Percentiles rank a stretch among this genome's conserved stretches.
phyloP scores from a whole-genome alignment of 768 basidiomycete genomes.

The Tulasnella sp. region DNA sequence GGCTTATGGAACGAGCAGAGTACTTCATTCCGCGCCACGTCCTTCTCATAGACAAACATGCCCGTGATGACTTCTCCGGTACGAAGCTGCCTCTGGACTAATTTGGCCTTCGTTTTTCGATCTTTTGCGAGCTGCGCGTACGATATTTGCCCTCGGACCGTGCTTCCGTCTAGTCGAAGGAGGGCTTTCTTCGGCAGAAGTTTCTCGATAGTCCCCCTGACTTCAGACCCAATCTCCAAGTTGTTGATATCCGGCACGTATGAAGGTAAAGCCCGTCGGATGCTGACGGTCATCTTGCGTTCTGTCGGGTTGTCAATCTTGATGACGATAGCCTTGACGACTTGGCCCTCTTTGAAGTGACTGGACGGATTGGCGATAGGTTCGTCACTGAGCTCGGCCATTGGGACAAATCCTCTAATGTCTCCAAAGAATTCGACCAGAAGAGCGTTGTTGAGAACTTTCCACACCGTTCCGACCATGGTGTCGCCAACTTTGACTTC shows the following conservation, averaged over 20 bases:
- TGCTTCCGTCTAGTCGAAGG: conserved; percentile 63
- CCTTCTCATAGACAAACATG: conserved; percentile 85
- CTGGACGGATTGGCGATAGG: conserved; percentile 48
- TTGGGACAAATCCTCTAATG: conserved; percentile 74
- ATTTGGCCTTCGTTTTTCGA: conserved; percentile 59
- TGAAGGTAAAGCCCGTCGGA: conserved; percentile 67
- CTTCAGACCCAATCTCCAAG: conserved; percentile 71
- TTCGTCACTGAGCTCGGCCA: conserved; percentile 79
- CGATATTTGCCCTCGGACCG: conserved; percentile 77
- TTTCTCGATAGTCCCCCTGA: conserved; percentile 34
- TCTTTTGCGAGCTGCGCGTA: conserved; percentile 83
- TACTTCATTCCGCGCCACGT: conserved; percentile 78
- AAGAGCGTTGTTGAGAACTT: conserved; percentile 71
- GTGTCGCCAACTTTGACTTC: conserved; percentile 68
- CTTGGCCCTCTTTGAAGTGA: conserved; percentile 73
- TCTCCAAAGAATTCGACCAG: conserved; percentile 91
- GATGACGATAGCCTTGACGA: conserved; percentile 78
- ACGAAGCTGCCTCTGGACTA: conserved; percentile 60
- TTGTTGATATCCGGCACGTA: conserved; percentile 60
- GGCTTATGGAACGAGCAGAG: conserved; percentile 67
- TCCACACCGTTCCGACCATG: conserved; percentile 79
- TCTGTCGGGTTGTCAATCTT: conserved; percentile 54
- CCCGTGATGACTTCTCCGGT: conserved; percentile 68
- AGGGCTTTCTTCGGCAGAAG: not conserved
- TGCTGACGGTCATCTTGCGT: conserved; percentile 71